Base-by-base conservation (phyloP, 2,329 filamentous ascomycete species). In the Blastomyces silverae region DNA sequence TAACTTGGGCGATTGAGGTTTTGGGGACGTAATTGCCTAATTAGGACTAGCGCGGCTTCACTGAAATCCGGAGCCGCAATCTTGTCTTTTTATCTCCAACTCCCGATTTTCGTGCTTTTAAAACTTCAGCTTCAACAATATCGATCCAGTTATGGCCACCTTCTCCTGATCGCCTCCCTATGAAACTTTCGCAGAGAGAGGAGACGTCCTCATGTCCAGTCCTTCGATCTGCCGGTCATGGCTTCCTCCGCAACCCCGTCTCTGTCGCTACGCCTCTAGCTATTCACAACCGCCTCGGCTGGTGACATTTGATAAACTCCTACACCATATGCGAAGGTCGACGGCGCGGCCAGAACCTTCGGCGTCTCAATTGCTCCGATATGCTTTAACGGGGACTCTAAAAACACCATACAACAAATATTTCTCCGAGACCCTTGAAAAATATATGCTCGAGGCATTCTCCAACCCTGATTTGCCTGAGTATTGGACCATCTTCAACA, bases 361-460 rank as follows among this genome's bases (percentile, higher is more conserved):
- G 50, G 68, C 71, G 28, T 71, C 73, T 25, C 70, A 76, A 62
- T 58, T 76, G 58, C 67, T 77, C 50, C 73, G 74, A 63, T 77
- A 73, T 67, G 68, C 71, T 15, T 58, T 78, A 46, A 75, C 67
- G 10, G 70, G 70, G 37, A 71, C 66, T 28, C 68, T 67, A 39
- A 57, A 65, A 55, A 39, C 64, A 22, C 22, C 56, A 37, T 34
- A 64, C 10, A 58, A 69, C 42, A 22, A 63, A 4, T 57, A 61
- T 3, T 46, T 39, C 20, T 64, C 64, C 15, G 15, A 61, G 6
- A 58, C 64, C 2, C 37, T 70, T 31, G 67, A 71, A 52, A 37
- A 62, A 46, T 58, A 68, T 11, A 59, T 74, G 22, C 63, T 65
- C 17, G 64, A 68, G 5, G 61, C 70, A 6, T 71, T 77, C 56